Percentiles rank a stretch among this genome's conserved stretches.
phyloP scores from a whole-genome alignment of 495 filamentous ascomycete species.

The Hypoxylon trugodes region DNA sequence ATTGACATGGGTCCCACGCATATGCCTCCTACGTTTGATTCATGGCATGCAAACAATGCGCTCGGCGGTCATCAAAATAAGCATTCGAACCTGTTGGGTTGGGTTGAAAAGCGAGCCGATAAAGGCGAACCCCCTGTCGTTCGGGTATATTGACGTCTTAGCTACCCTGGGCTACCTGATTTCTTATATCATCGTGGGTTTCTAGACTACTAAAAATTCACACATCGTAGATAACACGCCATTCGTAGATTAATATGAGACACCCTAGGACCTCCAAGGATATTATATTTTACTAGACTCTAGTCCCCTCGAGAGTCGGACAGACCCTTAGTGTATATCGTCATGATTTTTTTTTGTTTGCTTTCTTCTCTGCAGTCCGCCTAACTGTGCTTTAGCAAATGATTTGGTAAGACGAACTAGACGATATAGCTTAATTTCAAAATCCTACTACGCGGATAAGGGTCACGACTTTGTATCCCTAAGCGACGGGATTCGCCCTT shows the following conservation, averaged over 20 bases:
- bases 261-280: not conserved
- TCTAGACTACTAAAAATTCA: not conserved
- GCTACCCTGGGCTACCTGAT: not conserved
- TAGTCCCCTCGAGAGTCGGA: not conserved
- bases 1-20: not conserved
- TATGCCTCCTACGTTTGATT: not conserved
- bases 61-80: not conserved
- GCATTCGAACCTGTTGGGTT: not conserved
- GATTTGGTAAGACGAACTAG: not conserved
- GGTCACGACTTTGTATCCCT: no score
- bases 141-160: not conserved
- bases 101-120: not conserved
- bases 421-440: no score
- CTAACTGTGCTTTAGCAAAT: slow-evolving; percentile 13
- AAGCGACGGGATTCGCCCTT: no score
- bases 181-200: not conserved
- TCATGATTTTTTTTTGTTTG: slow-evolving; percentile 21
- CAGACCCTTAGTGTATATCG: not conserved
- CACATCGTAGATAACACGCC: slow-evolving; percentile 1
- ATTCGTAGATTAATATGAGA: slow-evolving; percentile 18
- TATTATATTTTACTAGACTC: not conserved
- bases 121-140: not conserved
- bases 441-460: no score
- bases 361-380: slow-evolving; percentile 17
- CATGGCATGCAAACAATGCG: not conserved